Evolutionary conservation across 371 early-diverging fungal species (phyloP), one percentile per base, ranked within the genome.

Genomic region (Amoeboaphelidium occidentale): DNA sequence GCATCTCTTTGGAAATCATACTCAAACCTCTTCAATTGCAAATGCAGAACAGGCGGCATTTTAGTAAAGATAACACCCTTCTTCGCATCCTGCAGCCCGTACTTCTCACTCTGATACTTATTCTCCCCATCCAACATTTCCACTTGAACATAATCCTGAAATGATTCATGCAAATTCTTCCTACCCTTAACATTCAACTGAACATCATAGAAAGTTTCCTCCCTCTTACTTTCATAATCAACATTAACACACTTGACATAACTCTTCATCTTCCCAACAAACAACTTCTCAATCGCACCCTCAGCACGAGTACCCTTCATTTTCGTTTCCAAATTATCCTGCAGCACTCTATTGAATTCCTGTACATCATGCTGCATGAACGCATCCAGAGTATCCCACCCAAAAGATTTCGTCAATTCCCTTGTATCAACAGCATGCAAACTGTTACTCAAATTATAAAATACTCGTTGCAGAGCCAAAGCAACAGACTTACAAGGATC

Each of bases 291-390:
- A 43, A 93, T 82, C 0, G 89, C 88, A 6, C 91, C 92, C 55
- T 96, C 92, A 0, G 81, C 88, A 21, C 72, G 69, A 3, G 93
- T 90, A 32, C 79, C 75, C 82, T 86, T 82, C 94, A 93, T 93
- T 62, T 87, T 88, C 43, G 66, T 74, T 64, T 92, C 94, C 43
- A 96, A 63, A 59, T 84, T 84, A 59, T 96, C 94, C 65, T 90
- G 90, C 46, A 96, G 63, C 3, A 93, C 88, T 44, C 97, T 73
- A 64, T 89, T 88, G 58, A 96, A 88, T 59, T 93, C 94, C 58
- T 92, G 93, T 13, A 96, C 86, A 61, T 96, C 97, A 59, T 92
- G 94, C 64, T 96, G 94, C 76, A 77, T 79, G 58, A 92, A 96
- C 3, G 89, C 76, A 42, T 93, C 94, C 47, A 76, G 51, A 0